These are phyloP conservation scores for Digitaria exilis DNA, from an alignment of 202 grass and related monocot genomes.

Conservation along the genomic window DNA sequence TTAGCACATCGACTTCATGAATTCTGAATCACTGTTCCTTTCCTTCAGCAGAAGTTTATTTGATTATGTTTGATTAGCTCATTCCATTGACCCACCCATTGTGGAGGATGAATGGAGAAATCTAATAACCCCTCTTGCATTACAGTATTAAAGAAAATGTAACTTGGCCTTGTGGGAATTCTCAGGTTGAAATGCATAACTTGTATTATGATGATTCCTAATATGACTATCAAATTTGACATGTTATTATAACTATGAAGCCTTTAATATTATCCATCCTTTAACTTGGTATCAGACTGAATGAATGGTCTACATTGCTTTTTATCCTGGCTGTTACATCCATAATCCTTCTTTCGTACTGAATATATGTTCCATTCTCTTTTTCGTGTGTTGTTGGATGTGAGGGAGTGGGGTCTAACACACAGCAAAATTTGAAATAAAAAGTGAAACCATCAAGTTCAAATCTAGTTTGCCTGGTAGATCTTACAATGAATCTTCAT, in stretches of 20 bases:
- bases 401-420: not conserved
- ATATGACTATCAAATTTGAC: slow-evolving; percentile 12
- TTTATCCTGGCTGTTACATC: not conserved
- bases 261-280: not conserved
- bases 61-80: slow-evolving; percentile 23
- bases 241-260: slow-evolving; percentile 16
- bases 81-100: not conserved
- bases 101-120: slow-evolving; percentile 17
- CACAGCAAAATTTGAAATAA: slow-evolving; percentile 6
- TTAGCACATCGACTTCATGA: slow-evolving; percentile 23
- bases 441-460: slow-evolving; percentile 17
- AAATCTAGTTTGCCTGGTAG: not conserved
- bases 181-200: slow-evolving; percentile 8
- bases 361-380: not conserved
- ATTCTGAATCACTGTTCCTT: slow-evolving; percentile 1
- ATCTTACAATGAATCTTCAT: slow-evolving; percentile 13
- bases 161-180: not conserved
- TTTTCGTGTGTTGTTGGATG: not conserved
- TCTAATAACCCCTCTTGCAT: not conserved
- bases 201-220: slow-evolving; percentile 2
- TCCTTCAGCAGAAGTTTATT: slow-evolving; percentile 5
- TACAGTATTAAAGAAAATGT: slow-evolving; percentile 20
- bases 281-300: not conserved
- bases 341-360: slow-evolving; percentile 28
- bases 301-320: not conserved